These are phyloP conservation scores for Curvularia hawaiiensis DNA, from an alignment of 2,329 filamentous ascomycete species.

Conservation along the genomic window DNA sequence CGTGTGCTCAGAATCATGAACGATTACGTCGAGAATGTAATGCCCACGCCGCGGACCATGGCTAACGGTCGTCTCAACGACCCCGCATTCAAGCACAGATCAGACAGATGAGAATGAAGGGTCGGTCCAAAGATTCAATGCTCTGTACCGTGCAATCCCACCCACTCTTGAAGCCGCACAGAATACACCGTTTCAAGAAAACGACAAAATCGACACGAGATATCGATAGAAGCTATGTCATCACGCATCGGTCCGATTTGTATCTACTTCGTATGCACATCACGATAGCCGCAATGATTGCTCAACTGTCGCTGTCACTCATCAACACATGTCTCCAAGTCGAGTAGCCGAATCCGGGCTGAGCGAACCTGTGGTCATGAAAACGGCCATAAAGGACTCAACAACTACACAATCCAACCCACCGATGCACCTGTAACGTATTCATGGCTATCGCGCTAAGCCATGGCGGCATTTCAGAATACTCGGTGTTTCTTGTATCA, in stretches of 20 bases:
- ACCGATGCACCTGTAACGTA: background rate
- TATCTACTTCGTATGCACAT: background rate
- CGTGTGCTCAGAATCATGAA: slow-evolving; percentile 34
- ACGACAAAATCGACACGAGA: background rate
- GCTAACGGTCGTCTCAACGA: slow-evolving; percentile 30
- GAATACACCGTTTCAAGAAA: background rate
- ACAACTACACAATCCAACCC: background rate
- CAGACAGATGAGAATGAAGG: slow-evolving; percentile 13
- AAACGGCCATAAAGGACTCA: background rate
- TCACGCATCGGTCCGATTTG: background rate
- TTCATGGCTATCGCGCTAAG: background rate
- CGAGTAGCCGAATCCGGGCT: background rate
- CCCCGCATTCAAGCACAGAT: slow-evolving; percentile 2
- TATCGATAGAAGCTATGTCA: background rate
- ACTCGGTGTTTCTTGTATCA: background rate
- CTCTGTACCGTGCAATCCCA: background rate
- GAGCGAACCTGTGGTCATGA: background rate
- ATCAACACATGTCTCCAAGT: background rate
- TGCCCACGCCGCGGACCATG: slow-evolving; percentile 42
- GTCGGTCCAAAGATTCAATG: background rate
- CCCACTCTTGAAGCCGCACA: background rate
- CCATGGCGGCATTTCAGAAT: background rate
- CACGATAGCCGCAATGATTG: background rate
- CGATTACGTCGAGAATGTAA: slow-evolving; percentile 27
- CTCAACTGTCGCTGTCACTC: too few species aligned